Evolutionary conservation across 495 filamentous ascomycete genomes (phyloP), one percentile per base, ranked within the genome.

Genomic region (Aspergillus carlsbadensis): DNA sequence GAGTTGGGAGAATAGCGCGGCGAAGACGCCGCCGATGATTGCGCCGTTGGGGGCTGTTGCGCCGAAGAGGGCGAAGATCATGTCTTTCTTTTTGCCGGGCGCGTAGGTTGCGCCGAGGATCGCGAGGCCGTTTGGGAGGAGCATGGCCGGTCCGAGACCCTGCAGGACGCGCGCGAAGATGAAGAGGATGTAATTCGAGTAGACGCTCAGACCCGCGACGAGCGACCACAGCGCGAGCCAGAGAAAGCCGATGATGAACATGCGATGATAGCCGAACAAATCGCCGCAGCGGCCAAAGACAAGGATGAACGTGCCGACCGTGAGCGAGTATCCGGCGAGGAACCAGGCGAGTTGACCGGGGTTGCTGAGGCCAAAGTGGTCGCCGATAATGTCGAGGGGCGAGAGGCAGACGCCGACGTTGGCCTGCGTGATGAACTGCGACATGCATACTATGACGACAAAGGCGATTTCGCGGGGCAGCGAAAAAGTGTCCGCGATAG

Each of bases 241-340:
- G 14, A 72, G 52, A 34, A 79, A 84, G 6, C 84, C 84, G 34
- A 76, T 69, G 5, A 82, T 55, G 47, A 85, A 82, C 61, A 87
- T 71, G 1, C 64, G 70, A 52, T 83, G 84, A 60, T 85, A 76
- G 14, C 84, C 84, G 58, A 77, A 81, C 0, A 81, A 57, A 54
- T 87, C 84, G 18, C 84, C 84, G 6, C 83, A 68, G 10, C 83
- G 76, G 14, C 84, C 84, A 10, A 78, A 79, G 21, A 85, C 70
- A n/a, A 87, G 69, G 63, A 87, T 85, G 58, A 87, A 87, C 6
- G 84, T 85, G 26, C 84, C 84, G 17, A 83, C 77, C 0, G 84
- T 85, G 39, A 87, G 68, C 26, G 74, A 75, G 64, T 85, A 87
- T 0, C 71, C 78, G 2, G 83, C 83, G 41, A 83, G 66, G 31